phyloP scores from a whole-genome alignment of 345 rosid genomes.

The Excoecaria agallocha region DNA sequence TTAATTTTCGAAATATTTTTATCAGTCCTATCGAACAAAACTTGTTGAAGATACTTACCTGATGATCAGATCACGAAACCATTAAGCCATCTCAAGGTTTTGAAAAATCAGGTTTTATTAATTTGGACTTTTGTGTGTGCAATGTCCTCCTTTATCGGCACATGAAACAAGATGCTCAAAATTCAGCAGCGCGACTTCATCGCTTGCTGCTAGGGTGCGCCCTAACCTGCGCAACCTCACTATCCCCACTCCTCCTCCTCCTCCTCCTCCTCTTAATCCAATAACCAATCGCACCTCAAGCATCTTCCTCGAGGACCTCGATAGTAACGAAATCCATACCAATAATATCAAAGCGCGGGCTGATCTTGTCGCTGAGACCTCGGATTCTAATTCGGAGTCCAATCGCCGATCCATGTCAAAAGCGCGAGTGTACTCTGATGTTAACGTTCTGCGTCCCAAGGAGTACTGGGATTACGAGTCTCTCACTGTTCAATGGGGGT shows the following conservation, averaged over 20 bases:
- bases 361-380: conserved; percentile 32
- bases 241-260: conserved; percentile 8
- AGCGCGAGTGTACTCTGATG: conserved; percentile 77
- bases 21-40: no score
- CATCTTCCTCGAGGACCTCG: not conserved
- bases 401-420: conserved; percentile 64
- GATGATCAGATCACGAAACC: no score
- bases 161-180: conserved; percentile 12
- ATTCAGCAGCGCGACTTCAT: conserved; percentile 20
- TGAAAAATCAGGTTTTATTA: no score
- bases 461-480: conserved; percentile 66
- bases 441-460: conserved; percentile 81
- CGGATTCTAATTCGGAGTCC: conserved; percentile 15
- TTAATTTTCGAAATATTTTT: no score
- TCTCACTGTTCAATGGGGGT: conserved; percentile 73
- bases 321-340: conserved; percentile 16
- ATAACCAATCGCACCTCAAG: not conserved
- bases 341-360: not conserved
- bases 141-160: not conserved
- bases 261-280: conserved; percentile 3
- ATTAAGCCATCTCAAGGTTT: no score
- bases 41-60: no score
- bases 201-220: conserved; percentile 49
- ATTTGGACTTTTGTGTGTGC: not conserved
- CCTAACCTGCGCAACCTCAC: conserved; percentile 31